Percentiles rank a stretch among this genome's conserved stretches.
These are phyloP conservation scores for Sporothrix protearum DNA, from an alignment of 2,329 filamentous ascomycete species.

Conservation along the genomic window DNA sequence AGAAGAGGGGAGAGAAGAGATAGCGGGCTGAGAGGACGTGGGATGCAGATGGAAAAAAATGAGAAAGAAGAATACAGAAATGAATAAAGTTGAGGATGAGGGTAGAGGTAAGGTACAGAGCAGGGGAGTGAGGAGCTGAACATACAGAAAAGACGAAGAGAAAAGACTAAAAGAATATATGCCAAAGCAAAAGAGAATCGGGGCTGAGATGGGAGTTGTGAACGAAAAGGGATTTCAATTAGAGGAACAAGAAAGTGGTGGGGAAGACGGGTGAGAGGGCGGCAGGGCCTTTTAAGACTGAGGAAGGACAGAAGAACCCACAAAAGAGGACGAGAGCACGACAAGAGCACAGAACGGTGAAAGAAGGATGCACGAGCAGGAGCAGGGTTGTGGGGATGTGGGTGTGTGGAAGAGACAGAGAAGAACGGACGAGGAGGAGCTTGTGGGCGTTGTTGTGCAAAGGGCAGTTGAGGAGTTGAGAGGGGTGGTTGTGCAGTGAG, in stretches of 20 bases:
- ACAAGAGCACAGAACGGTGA: conserved; percentile 7
- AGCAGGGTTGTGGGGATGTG: conserved; percentile 10
- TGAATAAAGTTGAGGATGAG: neutral
- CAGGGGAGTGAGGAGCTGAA: neutral
- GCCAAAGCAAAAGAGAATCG: neutral
- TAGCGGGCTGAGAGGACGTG: neutral
- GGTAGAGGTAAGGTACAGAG: neutral
- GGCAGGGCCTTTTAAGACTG: conserved; percentile 13
- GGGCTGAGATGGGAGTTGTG: neutral
- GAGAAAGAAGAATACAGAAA: neutral
- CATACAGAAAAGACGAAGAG: neutral
- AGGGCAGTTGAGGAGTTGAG: neutral
- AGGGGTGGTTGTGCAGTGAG: neutral
- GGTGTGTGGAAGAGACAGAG: neutral
- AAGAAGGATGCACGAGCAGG: conserved; percentile 19
- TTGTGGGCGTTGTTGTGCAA: neutral
- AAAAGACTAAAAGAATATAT: neutral
- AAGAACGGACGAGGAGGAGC: neutral
- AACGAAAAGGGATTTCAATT: conserved; percentile 11
- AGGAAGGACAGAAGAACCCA: neutral
- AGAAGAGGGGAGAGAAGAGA: conserved; percentile 7
- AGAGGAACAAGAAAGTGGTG: conserved; percentile 10
- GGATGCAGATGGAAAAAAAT: neutral
- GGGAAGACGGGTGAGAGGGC: conserved; percentile 14
- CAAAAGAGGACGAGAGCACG: neutral